phyloP scores from a whole-genome alignment of 345 rosid genomes.

The Eucalyptus victrix region DNA sequence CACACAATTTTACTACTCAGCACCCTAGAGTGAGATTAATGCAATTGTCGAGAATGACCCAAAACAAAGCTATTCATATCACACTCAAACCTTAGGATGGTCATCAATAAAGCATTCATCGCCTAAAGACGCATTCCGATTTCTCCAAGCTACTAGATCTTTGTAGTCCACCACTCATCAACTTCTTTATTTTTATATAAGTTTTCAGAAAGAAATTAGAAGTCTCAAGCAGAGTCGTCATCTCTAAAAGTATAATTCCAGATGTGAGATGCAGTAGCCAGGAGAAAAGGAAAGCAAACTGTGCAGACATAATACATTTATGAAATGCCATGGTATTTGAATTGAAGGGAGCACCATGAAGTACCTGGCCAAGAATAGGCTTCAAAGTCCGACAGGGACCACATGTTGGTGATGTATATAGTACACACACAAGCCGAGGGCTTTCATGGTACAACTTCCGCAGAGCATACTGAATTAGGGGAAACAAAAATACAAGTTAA shows the following conservation, averaged over 20 bases:
- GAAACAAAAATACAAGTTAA: not conserved
- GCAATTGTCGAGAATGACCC: not conserved
- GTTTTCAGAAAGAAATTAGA: not conserved
- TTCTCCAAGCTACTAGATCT: not conserved
- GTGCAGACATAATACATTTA: not conserved
- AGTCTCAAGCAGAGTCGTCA: not conserved
- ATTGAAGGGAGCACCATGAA: not conserved
- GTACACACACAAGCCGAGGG: slow-evolving; percentile 74
- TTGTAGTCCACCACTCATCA: not conserved
- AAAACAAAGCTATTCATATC: not conserved
- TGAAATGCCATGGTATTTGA: not conserved
- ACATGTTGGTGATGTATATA: slow-evolving; percentile 88
- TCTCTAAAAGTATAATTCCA: not conserved
- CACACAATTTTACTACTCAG: not conserved
- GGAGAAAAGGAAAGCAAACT: not conserved
- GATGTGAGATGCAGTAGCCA: not conserved
- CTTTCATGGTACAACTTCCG: slow-evolving; percentile 94
- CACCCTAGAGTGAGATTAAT: not conserved
- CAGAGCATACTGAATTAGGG: slow-evolving; percentile 59
- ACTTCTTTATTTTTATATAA: not conserved
- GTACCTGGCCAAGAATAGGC: slow-evolving; percentile 93
- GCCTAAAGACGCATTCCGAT: not conserved
- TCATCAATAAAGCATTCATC: not conserved
- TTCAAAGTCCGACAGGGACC: slow-evolving; percentile 97
- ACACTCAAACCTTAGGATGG: not conserved